phyloP scores from a whole-genome alignment of 208 protist genomes.

The Acanthamoeba sp. region DNA sequence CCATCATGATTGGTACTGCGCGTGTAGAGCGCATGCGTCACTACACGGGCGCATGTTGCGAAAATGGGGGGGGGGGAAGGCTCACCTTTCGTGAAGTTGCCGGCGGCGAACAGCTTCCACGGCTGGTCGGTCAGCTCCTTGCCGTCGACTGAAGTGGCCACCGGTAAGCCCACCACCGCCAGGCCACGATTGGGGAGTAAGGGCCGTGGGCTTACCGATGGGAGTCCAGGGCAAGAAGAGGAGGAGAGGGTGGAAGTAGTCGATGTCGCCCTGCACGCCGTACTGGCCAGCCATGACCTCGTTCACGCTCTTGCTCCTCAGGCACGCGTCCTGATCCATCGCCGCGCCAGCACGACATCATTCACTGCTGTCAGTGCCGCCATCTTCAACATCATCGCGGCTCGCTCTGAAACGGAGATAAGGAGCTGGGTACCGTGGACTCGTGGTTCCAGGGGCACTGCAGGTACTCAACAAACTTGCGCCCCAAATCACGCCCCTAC shows the following conservation, averaged over 20 bases:
- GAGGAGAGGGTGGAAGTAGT: slow-evolving; percentile 41
- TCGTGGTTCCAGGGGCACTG: slow-evolving; percentile 11
- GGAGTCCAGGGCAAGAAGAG: slow-evolving; percentile 28
- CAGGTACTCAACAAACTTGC: not conserved
- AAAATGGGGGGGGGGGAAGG: not conserved
- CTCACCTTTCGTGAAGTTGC: slow-evolving; percentile 2
- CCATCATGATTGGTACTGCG: slow-evolving; percentile 42
- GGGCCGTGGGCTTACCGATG: not conserved
- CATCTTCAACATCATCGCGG: no score
- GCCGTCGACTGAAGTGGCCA: slow-evolving; percentile 11
- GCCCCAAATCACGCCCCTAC: not conserved
- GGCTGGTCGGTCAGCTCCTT: slow-evolving; percentile 14
- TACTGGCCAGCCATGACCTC: slow-evolving; percentile 22
- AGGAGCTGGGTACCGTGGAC: not conserved
- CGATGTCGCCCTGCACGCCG: slow-evolving; percentile 8
- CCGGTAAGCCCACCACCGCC: no score
- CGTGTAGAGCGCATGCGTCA: not conserved
- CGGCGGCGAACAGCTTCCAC: slow-evolving; percentile 1
- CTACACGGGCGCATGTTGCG: not conserved
- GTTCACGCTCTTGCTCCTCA: not conserved
- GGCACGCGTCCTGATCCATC: not conserved
- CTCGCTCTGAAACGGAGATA: no score
- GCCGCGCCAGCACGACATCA: no score
- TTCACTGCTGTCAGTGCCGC: not conserved
- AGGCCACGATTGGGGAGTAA: not conserved